A percentile compares a stretch with the other conserved stretches of the same genome.
These are phyloP conservation scores for Millerago galiae DNA, from an alignment of 805 yeast species.

Conservation along the genomic window DNA sequence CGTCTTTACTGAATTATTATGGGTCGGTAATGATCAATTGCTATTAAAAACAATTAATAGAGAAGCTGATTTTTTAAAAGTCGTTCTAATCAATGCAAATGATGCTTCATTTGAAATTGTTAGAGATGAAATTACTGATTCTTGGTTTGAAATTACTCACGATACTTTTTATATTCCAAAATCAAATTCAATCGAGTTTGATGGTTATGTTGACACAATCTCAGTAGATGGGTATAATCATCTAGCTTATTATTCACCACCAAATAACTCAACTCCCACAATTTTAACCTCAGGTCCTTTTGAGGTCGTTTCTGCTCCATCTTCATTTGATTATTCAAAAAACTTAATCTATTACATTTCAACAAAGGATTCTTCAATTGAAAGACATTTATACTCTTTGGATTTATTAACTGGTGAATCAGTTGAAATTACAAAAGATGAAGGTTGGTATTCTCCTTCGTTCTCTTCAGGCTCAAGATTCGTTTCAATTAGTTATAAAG, in stretches of 20 bases:
- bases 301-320: slow-evolving; percentile 81
- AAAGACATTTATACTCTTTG: slow-evolving; percentile 77
- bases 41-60: slow-evolving; percentile 58
- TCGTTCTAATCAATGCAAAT: slow-evolving; percentile 45
- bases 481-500: slow-evolving; percentile 61
- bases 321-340: slow-evolving; percentile 48
- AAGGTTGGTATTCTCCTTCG: slow-evolving; percentile 64
- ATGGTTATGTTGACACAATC: slow-evolving; percentile 80
- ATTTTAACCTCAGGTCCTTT: slow-evolving; percentile 72
- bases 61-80: slow-evolving; percentile 57
- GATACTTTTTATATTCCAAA: slow-evolving; percentile 54
- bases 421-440: slow-evolving; percentile 31
- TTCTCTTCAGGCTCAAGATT: slow-evolving; percentile 79
- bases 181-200: slow-evolving; percentile 36
- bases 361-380: slow-evolving; percentile 72
- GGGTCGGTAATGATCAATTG: slow-evolving; percentile 54
- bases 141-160: slow-evolving; percentile 76
- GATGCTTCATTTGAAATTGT: slow-evolving; percentile 31
- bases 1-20: slow-evolving; percentile 56
- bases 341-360: slow-evolving; percentile 56
- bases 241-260: slow-evolving; percentile 78
- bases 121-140: slow-evolving; percentile 44
- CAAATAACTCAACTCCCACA: slow-evolving; percentile 45
- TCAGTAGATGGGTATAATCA: slow-evolving; percentile 62
- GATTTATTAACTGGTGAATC: slow-evolving; percentile 40